Evolutionary conservation across 2,329 filamentous ascomycete genomes (phyloP), one percentile per base, ranked within the genome.

Genomic region (Hymenoscyphus occultus): DNA sequence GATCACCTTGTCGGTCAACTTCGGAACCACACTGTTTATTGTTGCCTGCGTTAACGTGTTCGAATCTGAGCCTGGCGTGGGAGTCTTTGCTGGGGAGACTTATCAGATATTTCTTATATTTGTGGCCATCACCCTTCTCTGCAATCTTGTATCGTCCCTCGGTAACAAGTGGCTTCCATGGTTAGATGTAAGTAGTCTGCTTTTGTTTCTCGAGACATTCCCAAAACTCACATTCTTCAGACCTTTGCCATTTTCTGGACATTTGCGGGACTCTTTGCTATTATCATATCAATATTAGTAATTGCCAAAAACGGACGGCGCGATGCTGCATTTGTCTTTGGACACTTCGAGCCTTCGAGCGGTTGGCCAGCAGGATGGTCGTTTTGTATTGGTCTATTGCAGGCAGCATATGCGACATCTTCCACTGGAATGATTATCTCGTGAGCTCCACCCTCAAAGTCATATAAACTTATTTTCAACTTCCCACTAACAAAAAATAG

Each of bases 341-440:
- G 81, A n/a, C 80, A 87, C 71, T 91, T 92, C 72, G 87, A 90
- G 74, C 80, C 82, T 32, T 83, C 82, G 66, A 90, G 89, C 3
- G 89, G 89, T 65, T 93, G 90, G 89, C 79, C 81, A 3, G 79
- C 83, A 54, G 89, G 89, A 72, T 91, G 89, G 89, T 88, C 88
- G 3, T 91, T 90, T 78, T 87, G 84, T 74, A 86, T 92, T 65
- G 89, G 89, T 74, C 81, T 92, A 35, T 80, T 91, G 22, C 89
- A 91, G 71, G 89, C 87, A 60, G 89, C 86, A 67, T 91, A 92
- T 73, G 88, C 87, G 57, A 91, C 89, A 14, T 91, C 89, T 3
- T 90, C 88, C 16, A 91, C 89, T 0, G 90, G 90, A 77, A 92
- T 92, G 90, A 89, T 92, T 65, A 89, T 92, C 74, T 90, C 86